A percentile compares a stretch with the other conserved stretches of the same genome.
Conservation (phyloP, 169 alveolate genomes). For the Cyclospora cayetanensis region DNA sequence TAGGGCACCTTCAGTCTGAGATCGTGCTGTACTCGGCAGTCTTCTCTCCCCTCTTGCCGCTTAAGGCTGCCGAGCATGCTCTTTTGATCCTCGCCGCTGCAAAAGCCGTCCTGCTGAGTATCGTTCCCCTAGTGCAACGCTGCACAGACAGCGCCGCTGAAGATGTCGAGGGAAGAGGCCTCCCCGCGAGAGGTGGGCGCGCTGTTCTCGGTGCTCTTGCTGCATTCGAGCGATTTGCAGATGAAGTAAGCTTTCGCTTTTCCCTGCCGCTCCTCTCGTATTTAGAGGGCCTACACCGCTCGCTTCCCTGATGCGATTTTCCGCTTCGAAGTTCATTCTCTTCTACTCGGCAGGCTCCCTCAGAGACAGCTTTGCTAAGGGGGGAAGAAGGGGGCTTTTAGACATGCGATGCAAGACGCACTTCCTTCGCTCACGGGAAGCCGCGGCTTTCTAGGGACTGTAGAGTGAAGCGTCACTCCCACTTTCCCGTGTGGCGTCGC, state of each 20-base stretch:
- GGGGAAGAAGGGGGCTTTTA: no score
- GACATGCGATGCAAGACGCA: no score
- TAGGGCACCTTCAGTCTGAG: slow-evolving; percentile 44
- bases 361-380: no score
- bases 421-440: no score
- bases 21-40: slow-evolving; percentile 59
- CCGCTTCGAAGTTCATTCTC: no score
- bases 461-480: no score
- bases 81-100: slow-evolving; percentile 48
- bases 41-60: slow-evolving; percentile 62
- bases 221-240: slow-evolving; percentile 41
- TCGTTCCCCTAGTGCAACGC: slow-evolving; percentile 40
- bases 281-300: no score
- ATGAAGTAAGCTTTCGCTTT: not conserved
- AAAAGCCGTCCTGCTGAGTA: slow-evolving; percentile 30
- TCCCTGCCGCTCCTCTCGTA: no score
- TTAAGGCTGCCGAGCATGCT: slow-evolving; percentile 42
- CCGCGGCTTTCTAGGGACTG: no score
- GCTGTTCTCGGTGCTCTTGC: slow-evolving; percentile 22
- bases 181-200: slow-evolving; percentile 54
- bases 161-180: slow-evolving; percentile 46
- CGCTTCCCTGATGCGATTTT: no score
- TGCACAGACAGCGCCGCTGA: slow-evolving; percentile 55
- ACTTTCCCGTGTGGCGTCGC: no score
- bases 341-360: no score